Conservation (phyloP, 2,329 filamentous ascomycete species). For the Epichloe amarillans region DNA sequence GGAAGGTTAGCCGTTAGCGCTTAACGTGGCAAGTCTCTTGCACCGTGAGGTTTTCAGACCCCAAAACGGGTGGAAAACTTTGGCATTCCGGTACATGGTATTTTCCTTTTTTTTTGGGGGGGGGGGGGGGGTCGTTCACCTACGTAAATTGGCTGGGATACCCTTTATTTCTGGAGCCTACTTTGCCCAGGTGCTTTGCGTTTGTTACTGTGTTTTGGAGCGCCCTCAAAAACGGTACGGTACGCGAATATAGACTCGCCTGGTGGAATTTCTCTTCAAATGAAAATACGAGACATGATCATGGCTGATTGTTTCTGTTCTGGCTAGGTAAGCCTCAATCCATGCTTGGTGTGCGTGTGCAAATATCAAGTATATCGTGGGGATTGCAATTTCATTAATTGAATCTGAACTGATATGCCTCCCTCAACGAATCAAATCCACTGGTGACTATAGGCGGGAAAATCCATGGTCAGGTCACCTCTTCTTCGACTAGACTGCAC, state of each 20-base stretch:
- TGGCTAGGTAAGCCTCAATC: too few species aligned
- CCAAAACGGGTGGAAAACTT: too few species aligned
- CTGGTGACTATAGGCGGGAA: not conserved
- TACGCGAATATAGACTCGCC: not conserved
- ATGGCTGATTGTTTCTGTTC: not conserved
- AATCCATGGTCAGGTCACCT: not conserved
- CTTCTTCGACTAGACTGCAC: not conserved
- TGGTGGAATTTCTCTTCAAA: not conserved
- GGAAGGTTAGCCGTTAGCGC: constrained; percentile 11
- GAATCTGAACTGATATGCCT: not conserved
- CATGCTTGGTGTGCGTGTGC: too few species aligned
- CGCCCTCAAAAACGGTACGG: too few species aligned
- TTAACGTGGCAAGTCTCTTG: constrained; percentile 2
- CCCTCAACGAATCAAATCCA: not conserved
- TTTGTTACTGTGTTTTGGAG: too few species aligned
- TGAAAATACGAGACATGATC: not conserved
- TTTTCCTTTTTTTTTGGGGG: too few species aligned
- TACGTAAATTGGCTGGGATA: too few species aligned
- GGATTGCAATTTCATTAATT: not conserved
- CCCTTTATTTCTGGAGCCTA: too few species aligned
- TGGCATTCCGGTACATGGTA: not conserved
- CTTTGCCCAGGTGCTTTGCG: too few species aligned
- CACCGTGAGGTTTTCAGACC: too few species aligned
- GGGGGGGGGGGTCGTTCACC: too few species aligned
- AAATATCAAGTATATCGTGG: too few species aligned